Evolutionary conservation across 106 monocot species (phyloP), one percentile per base, ranked within the genome.

Genomic region (Dioscorea zingiberensis): DNA sequence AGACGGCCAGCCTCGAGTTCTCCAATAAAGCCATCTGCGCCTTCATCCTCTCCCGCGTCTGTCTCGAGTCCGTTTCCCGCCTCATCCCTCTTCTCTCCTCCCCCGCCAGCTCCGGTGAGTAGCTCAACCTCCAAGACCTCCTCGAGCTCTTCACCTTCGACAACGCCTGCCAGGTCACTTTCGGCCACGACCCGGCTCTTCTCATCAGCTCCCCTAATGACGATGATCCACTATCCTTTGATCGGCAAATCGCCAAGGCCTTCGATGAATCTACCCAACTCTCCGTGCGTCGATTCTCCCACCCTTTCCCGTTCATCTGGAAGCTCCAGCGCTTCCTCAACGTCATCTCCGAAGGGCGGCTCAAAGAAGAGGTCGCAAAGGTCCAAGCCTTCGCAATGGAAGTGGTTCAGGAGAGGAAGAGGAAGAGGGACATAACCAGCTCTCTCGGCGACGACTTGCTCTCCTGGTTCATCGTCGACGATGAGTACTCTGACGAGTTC

Each of bases 1-100:
- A 61, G 60, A 61, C 28, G 1, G 60, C 60, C 2, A 61, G 60
- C 14, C 27, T 28, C 29, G 60, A 61, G 18, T 61, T 61, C 60
- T 27, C 25, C 28, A 61, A 28, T 2, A 61, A 27, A 29, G 25
- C 60, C 14, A 23, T 61, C 10, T 26, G 60, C 13, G 27, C 25
- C 60, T 61, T 61, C 60, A 27, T 61, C 9, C 25, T 61, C 26
- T 15, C 15, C 4, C 25, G 26, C 24, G 60, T 61, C 16, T 6
- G 17, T 10, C 27, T 27, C 10, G 60, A 61, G 27, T 16, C 27
- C 16, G 17, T 7, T 2, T 23, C 25, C 1, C 25, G 60, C 1
- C 27, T 61, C 26, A 5, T 61, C 7, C 60, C 60, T 16, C 27
- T 61, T 7, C 12, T 61, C 26, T 4, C 15, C 8, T 7, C 12